phyloP scores from a whole-genome alignment of 805 yeast species.

The Candida ponderosae region DNA sequence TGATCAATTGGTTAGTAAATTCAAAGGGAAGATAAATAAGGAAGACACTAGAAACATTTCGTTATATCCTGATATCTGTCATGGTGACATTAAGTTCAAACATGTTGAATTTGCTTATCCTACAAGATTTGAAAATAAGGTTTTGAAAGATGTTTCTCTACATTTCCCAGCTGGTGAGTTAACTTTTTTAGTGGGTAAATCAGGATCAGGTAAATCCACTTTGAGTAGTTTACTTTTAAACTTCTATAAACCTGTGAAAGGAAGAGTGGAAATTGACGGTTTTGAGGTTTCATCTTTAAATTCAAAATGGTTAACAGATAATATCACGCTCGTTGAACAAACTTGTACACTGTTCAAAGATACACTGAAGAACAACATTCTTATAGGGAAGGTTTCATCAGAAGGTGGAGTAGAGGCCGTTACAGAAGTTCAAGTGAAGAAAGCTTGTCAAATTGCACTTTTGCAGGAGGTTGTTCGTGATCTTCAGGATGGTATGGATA shows the following conservation, averaged over 20 bases:
- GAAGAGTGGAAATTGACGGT: constrained; percentile 54
- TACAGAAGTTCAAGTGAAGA: constrained; percentile 21
- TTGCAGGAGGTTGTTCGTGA: constrained; percentile 39
- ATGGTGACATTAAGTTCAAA: constrained; percentile 46
- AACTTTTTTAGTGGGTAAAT: constrained; percentile 71
- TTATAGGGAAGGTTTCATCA: constrained; percentile 33
- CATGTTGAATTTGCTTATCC: constrained; percentile 61
- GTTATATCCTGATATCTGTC: constrained; percentile 19
- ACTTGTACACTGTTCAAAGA: constrained; percentile 57
- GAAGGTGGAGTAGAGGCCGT: constrained; percentile 12
- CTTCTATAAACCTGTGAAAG: constrained; percentile 45
- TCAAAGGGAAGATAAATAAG: constrained; percentile 3
- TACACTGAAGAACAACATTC: constrained; percentile 54
- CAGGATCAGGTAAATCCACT: constrained; percentile 94
- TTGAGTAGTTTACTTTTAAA: constrained; percentile 53
- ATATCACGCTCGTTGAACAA: constrained; percentile 72
- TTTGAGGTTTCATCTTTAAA: constrained; percentile 34
- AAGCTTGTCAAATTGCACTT: constrained; percentile 46
- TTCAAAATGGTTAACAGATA: constrained; percentile 45
- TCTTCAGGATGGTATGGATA: constrained; percentile 49
- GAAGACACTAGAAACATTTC: constrained; percentile 9
- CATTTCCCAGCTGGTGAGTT: constrained; percentile 35
- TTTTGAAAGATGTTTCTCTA: constrained; percentile 40
- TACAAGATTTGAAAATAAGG: constrained; percentile 37
- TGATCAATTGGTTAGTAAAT: constrained; percentile 5